Base-by-base conservation (phyloP, 768 basidiomycete species). In the Astraeus odoratus region DNA sequence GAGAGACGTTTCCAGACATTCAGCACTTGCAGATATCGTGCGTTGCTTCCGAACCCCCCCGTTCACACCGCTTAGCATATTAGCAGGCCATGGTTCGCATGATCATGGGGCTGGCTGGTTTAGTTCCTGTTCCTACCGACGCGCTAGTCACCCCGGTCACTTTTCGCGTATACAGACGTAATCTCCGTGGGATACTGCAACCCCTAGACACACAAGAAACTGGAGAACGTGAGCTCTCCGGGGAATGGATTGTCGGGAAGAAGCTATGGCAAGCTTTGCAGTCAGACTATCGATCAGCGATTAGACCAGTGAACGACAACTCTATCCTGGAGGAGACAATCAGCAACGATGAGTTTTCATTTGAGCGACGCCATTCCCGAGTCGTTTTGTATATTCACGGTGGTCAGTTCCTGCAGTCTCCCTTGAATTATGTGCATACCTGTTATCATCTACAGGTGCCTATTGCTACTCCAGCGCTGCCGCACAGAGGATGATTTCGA, bases 211-310 rank as follows among this genome's bases (percentile, higher is more conserved):
- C 71, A 4, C 58, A 71, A 15, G 95, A 99, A 64, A 73, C 73
- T 8, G 94, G 92, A 26, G 62, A 57, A 8, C 77, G 95, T 4
- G 87, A 94, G 57, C 73, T 99, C 24, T 81, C 81, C 1, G 95
- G 92, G 1, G 95, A 99, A 70, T 99, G 95, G 95, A 83, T 98
- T 19, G 86, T 97, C n/a, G 90, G 90, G 27, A 86, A 86, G 62
- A 80, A 79, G 51, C 78, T 94, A 0, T 99, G 95, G 95, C 81
- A 81, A 51, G 70, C 80, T 23, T 71, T 96, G 52, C 92, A 96
- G 57, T 68, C 75, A 13, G 90, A 94, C 56, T 87, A 88, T 79
- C 81, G 76, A 57, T 70, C 75, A 15, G 60, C 70, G n/a, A 60
- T 62, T 48, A 48, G 39, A 46, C 58, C 54, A 31, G 50, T 46